These are phyloP conservation scores for Globisporangium carolinianum DNA, from an alignment of 352 stramenopile genomes.

Conservation along the genomic window DNA sequence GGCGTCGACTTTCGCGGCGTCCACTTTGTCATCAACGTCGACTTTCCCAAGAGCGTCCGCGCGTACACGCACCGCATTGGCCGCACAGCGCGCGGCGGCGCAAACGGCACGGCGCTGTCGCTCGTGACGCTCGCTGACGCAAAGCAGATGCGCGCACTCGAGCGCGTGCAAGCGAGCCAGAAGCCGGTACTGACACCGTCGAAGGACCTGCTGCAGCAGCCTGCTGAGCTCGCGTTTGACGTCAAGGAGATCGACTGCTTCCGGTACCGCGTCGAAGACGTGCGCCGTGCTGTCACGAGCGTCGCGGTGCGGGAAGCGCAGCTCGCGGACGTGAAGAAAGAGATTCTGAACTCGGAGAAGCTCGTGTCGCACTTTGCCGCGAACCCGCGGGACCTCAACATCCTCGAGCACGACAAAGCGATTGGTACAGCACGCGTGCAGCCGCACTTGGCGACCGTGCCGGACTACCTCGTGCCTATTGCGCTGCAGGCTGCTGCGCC, in stretches of 20 bases:
- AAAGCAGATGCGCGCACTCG: constrained; percentile 81
- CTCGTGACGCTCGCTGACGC: constrained; percentile 83
- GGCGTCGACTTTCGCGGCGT: constrained; percentile 98
- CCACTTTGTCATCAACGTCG: constrained; percentile 98
- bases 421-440: constrained; percentile 92
- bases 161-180: constrained; percentile 90
- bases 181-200: constrained; percentile 67
- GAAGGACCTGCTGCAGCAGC: constrained; percentile 89
- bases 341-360: constrained; percentile 98
- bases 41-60: constrained; percentile 92
- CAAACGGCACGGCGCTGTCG: constrained; percentile 94
- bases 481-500: constrained; percentile 88
- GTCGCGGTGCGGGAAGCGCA: constrained; percentile 93
- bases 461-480: constrained; percentile 96
- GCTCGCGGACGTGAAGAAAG: constrained; percentile 94
- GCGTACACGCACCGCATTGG: constrained; percentile 99
- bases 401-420: constrained; percentile 96
- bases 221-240: constrained; percentile 95
- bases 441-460: constrained; percentile 92
- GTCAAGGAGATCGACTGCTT: constrained; percentile 98
- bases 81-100: constrained; percentile 94
- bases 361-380: constrained; percentile 96
- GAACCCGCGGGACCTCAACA: constrained; percentile 92
- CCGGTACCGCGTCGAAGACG: constrained; percentile 95
- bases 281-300: constrained; percentile 92